phyloP scores from a whole-genome alignment of 371 early-diverging fungal species.

The Syncephalastrum monosporum region DNA sequence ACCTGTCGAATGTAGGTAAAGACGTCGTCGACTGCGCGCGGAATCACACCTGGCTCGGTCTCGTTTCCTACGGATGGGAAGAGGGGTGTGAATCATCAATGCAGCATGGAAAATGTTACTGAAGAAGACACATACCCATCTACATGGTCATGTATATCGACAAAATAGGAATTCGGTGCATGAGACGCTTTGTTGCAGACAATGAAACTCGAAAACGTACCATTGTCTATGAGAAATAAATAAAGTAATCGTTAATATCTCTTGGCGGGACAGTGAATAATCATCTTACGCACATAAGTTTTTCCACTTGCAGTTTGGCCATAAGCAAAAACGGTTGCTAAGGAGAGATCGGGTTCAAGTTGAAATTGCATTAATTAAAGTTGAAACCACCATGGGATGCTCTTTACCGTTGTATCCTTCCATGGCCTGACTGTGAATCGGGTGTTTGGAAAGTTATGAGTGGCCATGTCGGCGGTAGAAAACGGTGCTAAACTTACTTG shows the following conservation, averaged over 20 bases:
- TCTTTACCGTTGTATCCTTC: constrained; percentile 22
- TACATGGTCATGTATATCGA: constrained; percentile 4
- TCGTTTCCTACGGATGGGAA: constrained; percentile 54
- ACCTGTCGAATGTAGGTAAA: constrained; percentile 55
- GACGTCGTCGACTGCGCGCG: constrained; percentile 52
- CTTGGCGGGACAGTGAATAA: neutral
- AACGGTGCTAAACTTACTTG: constrained; percentile 17
- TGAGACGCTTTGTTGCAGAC: neutral
- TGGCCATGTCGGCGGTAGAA: neutral
- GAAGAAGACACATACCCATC: constrained; percentile 31
- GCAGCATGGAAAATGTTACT: neutral
- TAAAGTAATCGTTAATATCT: neutral
- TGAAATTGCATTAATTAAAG: neutral
- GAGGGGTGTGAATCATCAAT: neutral
- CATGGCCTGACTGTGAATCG: constrained; percentile 11
- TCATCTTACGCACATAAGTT: constrained; percentile 54
- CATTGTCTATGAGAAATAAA: constrained; percentile 20
- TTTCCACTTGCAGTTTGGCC: constrained; percentile 88
- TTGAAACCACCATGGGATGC: too few relatives aligned
- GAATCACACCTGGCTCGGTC: constrained; percentile 60
- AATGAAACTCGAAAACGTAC: constrained; percentile 14
- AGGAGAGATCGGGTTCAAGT: neutral
- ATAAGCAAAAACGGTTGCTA: constrained; percentile 76
- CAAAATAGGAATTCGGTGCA: neutral
- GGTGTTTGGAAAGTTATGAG: neutral